Conservation (phyloP, 768 basidiomycete species). For the Lactarius sp. region DNA sequence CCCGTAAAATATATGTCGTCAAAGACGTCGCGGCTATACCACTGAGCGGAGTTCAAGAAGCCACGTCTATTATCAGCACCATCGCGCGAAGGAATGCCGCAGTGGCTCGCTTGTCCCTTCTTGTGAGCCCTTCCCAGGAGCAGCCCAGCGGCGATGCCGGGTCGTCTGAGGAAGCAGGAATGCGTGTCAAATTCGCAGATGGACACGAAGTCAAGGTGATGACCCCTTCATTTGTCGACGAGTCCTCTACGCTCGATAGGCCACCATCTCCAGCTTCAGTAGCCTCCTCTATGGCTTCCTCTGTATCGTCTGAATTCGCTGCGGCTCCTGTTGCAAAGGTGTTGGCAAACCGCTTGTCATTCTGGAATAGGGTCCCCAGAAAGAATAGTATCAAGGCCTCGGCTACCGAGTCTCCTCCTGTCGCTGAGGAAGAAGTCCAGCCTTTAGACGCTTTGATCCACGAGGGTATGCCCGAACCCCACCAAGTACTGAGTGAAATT, state of each 20-base stretch:
- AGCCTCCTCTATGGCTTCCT: constrained; percentile 48
- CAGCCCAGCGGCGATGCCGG: constrained; percentile 17
- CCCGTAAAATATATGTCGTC: constrained; percentile 59
- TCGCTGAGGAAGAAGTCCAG: constrained; percentile 19
- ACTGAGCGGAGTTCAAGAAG: constrained; percentile 53
- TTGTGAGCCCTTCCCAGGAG: constrained; percentile 28
- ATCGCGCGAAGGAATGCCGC: constrained; percentile 48
- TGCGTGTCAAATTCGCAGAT: constrained; percentile 52
- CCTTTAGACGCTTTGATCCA: constrained; percentile 24
- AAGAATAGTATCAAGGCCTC: not conserved
- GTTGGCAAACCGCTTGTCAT: constrained; percentile 62
- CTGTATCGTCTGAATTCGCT: constrained; percentile 45
- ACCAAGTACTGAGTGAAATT: constrained; percentile 52
- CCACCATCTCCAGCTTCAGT: constrained; percentile 30
- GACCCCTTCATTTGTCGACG: constrained; percentile 33
- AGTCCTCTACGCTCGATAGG: constrained; percentile 24
- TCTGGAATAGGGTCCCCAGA: constrained; percentile 64
- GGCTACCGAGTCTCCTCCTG: constrained; percentile 6
- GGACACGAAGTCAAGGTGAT: constrained; percentile 44
- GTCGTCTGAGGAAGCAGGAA: constrained; percentile 6
- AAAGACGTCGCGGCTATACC: constrained; percentile 70
- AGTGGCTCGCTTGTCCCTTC: constrained; percentile 43
- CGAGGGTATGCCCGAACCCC: constrained; percentile 34
- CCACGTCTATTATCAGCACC: constrained; percentile 46
- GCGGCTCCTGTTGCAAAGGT: constrained; percentile 53